These are phyloP conservation scores for Coniella vitis DNA, from an alignment of 2,329 filamentous ascomycete genomes.

Conservation along the genomic window DNA sequence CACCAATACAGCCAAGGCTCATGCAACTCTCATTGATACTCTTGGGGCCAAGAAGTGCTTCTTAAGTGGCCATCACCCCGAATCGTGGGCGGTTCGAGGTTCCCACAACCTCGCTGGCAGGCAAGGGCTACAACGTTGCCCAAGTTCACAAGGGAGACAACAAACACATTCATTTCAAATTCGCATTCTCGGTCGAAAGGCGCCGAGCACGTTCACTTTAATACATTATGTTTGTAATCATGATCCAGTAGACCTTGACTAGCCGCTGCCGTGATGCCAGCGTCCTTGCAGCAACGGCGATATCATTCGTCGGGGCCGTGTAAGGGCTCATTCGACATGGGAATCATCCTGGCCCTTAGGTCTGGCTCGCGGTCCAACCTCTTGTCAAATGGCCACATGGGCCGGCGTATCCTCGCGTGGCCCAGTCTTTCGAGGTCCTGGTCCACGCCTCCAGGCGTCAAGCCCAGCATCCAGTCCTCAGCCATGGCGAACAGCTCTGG, in stretches of 20 bases:
- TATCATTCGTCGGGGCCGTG: constrained; percentile 14
- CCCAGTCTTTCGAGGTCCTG: constrained; percentile 43
- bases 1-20: not conserved
- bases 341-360: constrained; percentile 20
- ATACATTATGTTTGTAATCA: not conserved
- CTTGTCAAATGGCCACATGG: constrained; percentile 32
- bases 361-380: constrained; percentile 16
- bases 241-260: not conserved
- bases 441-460: constrained; percentile 48
- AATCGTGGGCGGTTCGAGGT: not conserved
- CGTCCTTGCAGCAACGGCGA: not conserved
- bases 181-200: too few species aligned
- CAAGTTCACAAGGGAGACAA: too few species aligned
- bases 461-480: constrained; percentile 45
- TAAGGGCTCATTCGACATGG: constrained; percentile 16
- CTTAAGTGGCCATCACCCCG: not conserved
- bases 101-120: too few species aligned
- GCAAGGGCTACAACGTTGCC: too few species aligned
- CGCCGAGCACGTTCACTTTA: not conserved
- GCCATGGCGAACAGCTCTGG: constrained; percentile 49
- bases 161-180: too few species aligned
- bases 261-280: too few species aligned
- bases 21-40: not conserved
- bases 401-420: constrained; percentile 39
- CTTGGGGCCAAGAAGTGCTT: not conserved